Conservation (phyloP, 768 basidiomycete genomes). For the Chalciporus pseudorubinellus region DNA sequence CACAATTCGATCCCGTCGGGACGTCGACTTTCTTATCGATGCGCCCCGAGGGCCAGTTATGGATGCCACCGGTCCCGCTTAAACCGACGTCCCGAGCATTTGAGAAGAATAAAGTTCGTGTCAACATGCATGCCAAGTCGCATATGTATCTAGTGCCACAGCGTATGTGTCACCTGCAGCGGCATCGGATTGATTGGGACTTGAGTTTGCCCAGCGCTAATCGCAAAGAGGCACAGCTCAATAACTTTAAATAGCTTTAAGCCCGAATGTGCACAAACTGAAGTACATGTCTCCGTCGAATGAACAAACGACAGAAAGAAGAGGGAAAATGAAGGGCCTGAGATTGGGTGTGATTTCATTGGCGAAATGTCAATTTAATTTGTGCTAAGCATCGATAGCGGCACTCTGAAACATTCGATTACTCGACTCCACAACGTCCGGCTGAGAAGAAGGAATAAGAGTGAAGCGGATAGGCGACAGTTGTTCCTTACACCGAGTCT, state of each 20-base stretch:
- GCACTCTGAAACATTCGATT: neutral
- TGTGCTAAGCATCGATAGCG: no score
- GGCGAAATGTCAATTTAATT: neutral
- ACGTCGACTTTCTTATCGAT: constrained; percentile 31
- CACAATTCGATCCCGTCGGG: constrained; percentile 9
- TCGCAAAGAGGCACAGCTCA: no score
- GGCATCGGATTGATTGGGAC: neutral
- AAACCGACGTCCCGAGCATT: constrained; percentile 8
- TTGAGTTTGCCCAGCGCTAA: no score
- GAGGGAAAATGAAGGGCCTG: neutral
- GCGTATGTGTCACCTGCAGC: constrained; percentile 9
- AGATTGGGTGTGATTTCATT: no score
- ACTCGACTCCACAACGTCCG: neutral
- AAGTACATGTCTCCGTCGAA: no score
- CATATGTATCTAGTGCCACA: constrained; percentile 9
- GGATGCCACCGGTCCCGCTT: constrained; percentile 4
- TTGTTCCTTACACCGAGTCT: no score
- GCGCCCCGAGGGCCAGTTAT: constrained; percentile 21
- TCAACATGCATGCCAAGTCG: constrained; percentile 6
- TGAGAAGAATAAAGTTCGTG: constrained; percentile 20
- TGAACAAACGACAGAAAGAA: neutral
- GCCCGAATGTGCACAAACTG: no score
- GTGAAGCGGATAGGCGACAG: no score
- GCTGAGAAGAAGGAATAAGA: neutral
- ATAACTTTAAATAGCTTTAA: no score